Evolutionary conservation across 2,329 filamentous ascomycete genomes (phyloP).

Genomic region (Ciborinia camelliae): DNA sequence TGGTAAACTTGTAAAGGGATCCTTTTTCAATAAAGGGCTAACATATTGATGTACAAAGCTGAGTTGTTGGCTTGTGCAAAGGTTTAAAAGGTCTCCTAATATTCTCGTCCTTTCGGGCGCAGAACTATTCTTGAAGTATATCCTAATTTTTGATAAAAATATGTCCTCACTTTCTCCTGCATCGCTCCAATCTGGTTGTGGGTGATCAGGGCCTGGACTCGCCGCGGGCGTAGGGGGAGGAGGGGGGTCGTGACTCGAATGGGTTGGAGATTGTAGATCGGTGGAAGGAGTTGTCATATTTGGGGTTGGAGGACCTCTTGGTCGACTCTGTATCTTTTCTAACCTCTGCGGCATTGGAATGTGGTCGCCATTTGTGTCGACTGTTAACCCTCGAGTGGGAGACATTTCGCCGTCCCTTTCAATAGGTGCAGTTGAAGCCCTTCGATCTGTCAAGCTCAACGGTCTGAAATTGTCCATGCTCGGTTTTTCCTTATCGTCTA

Average conservation of each 20-base stretch:
- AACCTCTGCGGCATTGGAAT: slow-evolving; percentile 41
- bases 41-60: slow-evolving; percentile 97
- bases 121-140: slow-evolving; percentile 75
- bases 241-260: slow-evolving; percentile 46
- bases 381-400: slow-evolving; percentile 42
- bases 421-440: slow-evolving; percentile 52
- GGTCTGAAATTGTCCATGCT: slow-evolving; percentile 43
- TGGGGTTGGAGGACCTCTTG: slow-evolving; percentile 61
- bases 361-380: slow-evolving; percentile 46
- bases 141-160: slow-evolving; percentile 73
- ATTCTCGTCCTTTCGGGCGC: slow-evolving; percentile 74
- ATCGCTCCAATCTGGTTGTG: slow-evolving; percentile 69
- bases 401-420: slow-evolving; percentile 46
- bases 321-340: slow-evolving; percentile 53
- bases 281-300: slow-evolving; percentile 63
- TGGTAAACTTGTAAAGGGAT: slow-evolving; percentile 87
- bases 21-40: slow-evolving; percentile 89
- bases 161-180: slow-evolving; percentile 78
- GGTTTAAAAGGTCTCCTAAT: slow-evolving; percentile 82
- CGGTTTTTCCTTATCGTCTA: neutral
- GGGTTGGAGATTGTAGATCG: slow-evolving; percentile 51
- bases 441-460: slow-evolving; percentile 58
- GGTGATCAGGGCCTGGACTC: slow-evolving; percentile 59
- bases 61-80: slow-evolving; percentile 91
- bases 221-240: slow-evolving; percentile 64